Evolutionary conservation across 768 basidiomycete genomes (phyloP), one percentile per base, ranked within the genome.

Genomic region (Podaxis sp.): DNA sequence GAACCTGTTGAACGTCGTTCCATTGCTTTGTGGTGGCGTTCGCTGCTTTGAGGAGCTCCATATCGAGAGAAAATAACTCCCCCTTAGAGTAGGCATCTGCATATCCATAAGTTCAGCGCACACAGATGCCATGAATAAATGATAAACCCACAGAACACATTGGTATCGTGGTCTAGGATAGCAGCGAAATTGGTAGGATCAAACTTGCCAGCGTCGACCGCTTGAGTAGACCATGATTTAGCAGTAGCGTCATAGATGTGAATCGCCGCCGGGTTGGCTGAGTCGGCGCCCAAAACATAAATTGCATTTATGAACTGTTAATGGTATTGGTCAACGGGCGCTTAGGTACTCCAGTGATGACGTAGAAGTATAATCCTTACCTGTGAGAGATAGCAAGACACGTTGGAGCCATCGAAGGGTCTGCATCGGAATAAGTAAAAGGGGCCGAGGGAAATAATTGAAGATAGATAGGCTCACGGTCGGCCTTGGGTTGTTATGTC

Each of bases 131-230:
- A 54, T 50, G 33, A 44, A 46, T 26, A 22, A 51, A 58, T 20
- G 50, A 17, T 49, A 57, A 57, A 75, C 80, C 66, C 73, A 90
- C 89, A 95, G 76, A 97, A 89, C 64, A 89, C 86, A 65, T 96
- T 95, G 55, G 95, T 98, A 73, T 98, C 95, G 66, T 96, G 95
- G 76, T 98, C 95, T 37, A 98, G 83, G 64, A 96, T 87, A 28
- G 90, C 84, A 28, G 78, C 81, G 68, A 87, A 89, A 20, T 84
- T 83, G 2, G 80, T 73, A 3, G 86, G 82, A 72, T 95, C 87
- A 67, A 90, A 88, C 58, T 73, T 74, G 38, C 81, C 82, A 0
- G 81, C 67, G 4, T 76, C 82, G 15, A 82, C 82, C 2, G 78
- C 66, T 71, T 98, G 95, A 2, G 83, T 89, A 2, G 90, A 84